Percentiles rank a stretch among this genome's conserved stretches.
These are phyloP conservation scores for Bipolaris sorokiniana DNA, from an alignment of 2,329 filamentous ascomycete species.

Conservation along the genomic window DNA sequence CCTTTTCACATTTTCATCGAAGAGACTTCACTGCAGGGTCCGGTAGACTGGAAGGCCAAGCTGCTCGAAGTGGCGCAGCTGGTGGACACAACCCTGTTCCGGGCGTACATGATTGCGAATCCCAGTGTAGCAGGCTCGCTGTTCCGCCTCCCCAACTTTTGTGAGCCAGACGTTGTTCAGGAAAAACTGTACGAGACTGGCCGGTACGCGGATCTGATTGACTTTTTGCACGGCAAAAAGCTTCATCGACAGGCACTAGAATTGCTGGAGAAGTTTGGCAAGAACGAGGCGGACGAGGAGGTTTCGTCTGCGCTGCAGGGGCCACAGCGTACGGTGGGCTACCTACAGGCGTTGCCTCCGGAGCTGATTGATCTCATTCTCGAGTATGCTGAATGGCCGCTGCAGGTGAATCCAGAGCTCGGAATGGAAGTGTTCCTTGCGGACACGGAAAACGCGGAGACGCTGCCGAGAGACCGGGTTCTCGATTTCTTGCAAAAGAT, in stretches of 20 bases:
- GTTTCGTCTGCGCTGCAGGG: conserved; percentile 69
- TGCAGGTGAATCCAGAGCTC: conserved; percentile 72
- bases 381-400: conserved; percentile 88
- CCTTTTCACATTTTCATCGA: conserved; percentile 54
- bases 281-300: conserved; percentile 55
- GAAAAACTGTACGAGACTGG: conserved; percentile 87
- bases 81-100: conserved; percentile 93
- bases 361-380: conserved; percentile 90
- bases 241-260: conserved; percentile 87
- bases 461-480: conserved; percentile 77
- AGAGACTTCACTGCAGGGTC: conserved; percentile 31
- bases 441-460: conserved; percentile 94
- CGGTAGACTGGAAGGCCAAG: conserved; percentile 69
- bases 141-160: conserved; percentile 96
- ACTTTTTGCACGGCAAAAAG: conserved; percentile 95
- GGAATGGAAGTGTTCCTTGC: conserved; percentile 94
- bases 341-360: conserved; percentile 86
- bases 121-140: conserved; percentile 85
- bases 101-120: conserved; percentile 90
- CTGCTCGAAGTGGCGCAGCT: conserved; percentile 78
- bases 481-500: conserved; percentile 74
- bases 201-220: conserved; percentile 92
- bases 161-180: conserved; percentile 93
- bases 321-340: conserved; percentile 81
- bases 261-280: conserved; percentile 80